Evolutionary conservation across 2,329 filamentous ascomycete species (phyloP), one percentile per base, ranked within the genome.

Genomic region (Pseudocercospora fijiensis): DNA sequence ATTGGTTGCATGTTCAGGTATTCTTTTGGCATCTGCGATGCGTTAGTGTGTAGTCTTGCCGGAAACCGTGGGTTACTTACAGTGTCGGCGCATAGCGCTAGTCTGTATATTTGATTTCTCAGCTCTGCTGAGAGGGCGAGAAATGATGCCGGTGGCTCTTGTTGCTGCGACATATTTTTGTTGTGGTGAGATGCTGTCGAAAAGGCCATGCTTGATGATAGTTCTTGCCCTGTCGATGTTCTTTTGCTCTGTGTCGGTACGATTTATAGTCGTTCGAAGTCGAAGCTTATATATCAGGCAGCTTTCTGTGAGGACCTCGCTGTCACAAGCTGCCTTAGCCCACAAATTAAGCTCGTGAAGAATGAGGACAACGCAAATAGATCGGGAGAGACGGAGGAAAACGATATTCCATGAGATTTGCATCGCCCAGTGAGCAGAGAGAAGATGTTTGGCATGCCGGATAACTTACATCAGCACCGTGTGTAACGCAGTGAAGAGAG

Each of bases 61-160:
- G 24, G 18, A n/a, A 20, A 49, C 9, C 4, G 22, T 18, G 45
- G 5, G 45, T 10, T 3, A 49, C 45, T 49, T 16, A 20, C 45
- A 7, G 13, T 11, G 20, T 49, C 45, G 24, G 45, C 45, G 22
- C 55, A 57, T 26, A 57, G 55, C 55, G 55, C 22, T 18, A 37
- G 28, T 33, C 33, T 20, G 33, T 57, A 43, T 37, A 57, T 37
- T n/a, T 41, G 16, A 20, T 24, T 41, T 27, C 55, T 57, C 10
- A 45, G 45, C 24, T 55, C 52, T 49, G 59, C 59, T 4, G 33
- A 49, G 22, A 49, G 45, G 26, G 43, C 65, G 24, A 64, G 60
- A 27, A 51, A 58, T 45, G 64, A 71, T 26, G 22, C 9, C 20
- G 20, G 2, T 18, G 45, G 20, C 45, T 49, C 11, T 24, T 49